These are phyloP conservation scores for Trichosanthes cucumerina DNA, from an alignment of 306 rosid species.

Conservation along the genomic window DNA sequence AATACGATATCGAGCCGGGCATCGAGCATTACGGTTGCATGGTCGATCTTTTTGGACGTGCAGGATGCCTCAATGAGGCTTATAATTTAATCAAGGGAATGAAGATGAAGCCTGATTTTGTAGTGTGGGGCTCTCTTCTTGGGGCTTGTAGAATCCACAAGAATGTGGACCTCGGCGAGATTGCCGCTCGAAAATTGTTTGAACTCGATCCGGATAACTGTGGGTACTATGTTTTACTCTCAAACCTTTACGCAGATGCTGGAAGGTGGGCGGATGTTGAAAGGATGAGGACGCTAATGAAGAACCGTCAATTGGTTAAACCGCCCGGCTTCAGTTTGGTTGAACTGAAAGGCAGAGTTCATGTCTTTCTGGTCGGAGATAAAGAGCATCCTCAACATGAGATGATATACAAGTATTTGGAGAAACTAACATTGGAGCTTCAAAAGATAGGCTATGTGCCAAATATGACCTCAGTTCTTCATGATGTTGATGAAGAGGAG, in stretches of 20 bases:
- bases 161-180: slow-evolving; percentile 60
- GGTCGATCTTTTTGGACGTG: slow-evolving; percentile 79
- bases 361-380: slow-evolving; percentile 64
- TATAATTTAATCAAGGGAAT: slow-evolving; percentile 59
- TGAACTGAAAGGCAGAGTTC: slow-evolving; percentile 61
- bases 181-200: slow-evolving; percentile 50
- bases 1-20: slow-evolving; percentile 53
- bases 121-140: slow-evolving; percentile 74
- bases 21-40: slow-evolving; percentile 69
- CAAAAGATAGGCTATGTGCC: slow-evolving; percentile 55
- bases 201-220: slow-evolving; percentile 62
- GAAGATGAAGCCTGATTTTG: slow-evolving; percentile 56
- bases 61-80: slow-evolving; percentile 52
- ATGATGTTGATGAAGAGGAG: slow-evolving; percentile 74
- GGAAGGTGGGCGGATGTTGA: slow-evolving; percentile 70
- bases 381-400: slow-evolving; percentile 63
- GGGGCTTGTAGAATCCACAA: slow-evolving; percentile 68
- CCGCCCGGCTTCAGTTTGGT: slow-evolving; percentile 71
- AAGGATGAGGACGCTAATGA: slow-evolving; percentile 55
- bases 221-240: slow-evolving; percentile 67
- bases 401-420: slow-evolving; percentile 48
- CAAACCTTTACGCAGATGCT: slow-evolving; percentile 69
- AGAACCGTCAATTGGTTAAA: slow-evolving; percentile 49
- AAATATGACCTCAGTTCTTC: slow-evolving; percentile 49
- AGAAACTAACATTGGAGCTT: slow-evolving; percentile 40